These are phyloP conservation scores for Fimicolochytrium jonesii DNA, from an alignment of 192 early-diverging fungal genomes.

Conservation along the genomic window DNA sequence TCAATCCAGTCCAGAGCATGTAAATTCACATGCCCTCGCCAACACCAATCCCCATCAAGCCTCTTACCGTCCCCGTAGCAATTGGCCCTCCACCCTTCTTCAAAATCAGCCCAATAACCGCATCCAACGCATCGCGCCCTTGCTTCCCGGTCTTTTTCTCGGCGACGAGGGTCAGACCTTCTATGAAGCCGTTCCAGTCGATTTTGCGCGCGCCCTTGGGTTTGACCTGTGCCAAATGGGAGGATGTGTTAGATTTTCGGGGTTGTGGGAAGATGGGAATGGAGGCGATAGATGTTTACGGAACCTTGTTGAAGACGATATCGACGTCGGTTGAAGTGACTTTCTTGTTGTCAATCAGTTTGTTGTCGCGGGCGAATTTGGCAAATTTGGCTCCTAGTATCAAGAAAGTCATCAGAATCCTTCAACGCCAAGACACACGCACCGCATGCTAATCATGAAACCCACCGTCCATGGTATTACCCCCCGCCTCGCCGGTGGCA, in stretches of 20 bases:
- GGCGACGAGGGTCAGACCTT: conserved; percentile 35
- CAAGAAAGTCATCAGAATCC: background rate
- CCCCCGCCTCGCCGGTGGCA: conserved; percentile 8
- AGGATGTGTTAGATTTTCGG: background rate
- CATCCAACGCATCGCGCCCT: conserved; percentile 30
- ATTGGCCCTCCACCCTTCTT: conserved; percentile 18
- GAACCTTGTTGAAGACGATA: conserved; percentile 49
- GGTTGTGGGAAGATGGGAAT: no score
- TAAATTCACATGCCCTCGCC: no score
- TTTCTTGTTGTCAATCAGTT: conserved; percentile 38
- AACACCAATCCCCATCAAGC: no score
- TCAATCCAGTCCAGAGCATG: no score
- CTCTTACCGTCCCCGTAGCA: conserved; percentile 33
- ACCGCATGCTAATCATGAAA: background rate
- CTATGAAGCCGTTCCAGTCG: conserved; percentile 36
- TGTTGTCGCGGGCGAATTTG: conserved; percentile 45
- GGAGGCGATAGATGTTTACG: background rate
- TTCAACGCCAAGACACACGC: background rate
- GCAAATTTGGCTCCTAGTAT: conserved; percentile 52
- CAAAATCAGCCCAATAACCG: conserved; percentile 13
- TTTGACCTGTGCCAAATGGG: conserved; percentile 31
- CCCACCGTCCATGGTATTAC: conserved; percentile 36
- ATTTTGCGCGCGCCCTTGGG: conserved; percentile 41
- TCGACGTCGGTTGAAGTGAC: conserved; percentile 50
- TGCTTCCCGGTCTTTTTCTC: conserved; percentile 40